Evolutionary conservation across 176 grass and related monocot species (phyloP).

Genomic region (Themeda triandra): DNA sequence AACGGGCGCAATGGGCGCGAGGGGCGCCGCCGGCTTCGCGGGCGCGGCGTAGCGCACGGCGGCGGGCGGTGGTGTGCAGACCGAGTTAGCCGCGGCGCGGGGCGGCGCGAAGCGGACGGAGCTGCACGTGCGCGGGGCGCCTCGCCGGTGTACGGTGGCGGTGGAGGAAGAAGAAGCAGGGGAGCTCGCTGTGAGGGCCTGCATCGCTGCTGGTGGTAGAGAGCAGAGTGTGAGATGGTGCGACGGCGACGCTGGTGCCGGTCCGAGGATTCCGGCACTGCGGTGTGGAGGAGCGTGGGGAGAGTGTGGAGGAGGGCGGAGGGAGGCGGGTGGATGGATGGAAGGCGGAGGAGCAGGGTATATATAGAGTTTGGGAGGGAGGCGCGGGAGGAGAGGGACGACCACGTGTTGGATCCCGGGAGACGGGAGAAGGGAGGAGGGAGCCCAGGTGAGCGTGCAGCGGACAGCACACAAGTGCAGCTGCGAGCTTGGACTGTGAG

Average conservation of each 20-base stretch:
- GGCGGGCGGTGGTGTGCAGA: not conserved
- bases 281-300: not conserved
- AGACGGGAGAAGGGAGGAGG: not conserved
- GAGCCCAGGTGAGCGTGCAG: not conserved
- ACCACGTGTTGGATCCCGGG: slow-evolving; percentile 41
- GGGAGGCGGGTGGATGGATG: not conserved
- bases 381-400: not conserved
- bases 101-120: not conserved
- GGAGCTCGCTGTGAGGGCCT: slow-evolving; percentile 7
- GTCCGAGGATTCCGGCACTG: not conserved
- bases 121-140: not conserved
- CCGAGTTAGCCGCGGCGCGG: not conserved
- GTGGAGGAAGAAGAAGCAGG: not conserved
- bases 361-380: slow-evolving; percentile 32
- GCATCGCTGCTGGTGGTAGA: slow-evolving; percentile 6
- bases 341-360: not conserved
- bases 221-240: too few species aligned
- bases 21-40: not conserved
- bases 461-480: not conserved
- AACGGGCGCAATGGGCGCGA: not conserved
- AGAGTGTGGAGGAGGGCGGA: not conserved
- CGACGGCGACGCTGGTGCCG: too few species aligned
- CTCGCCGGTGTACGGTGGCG: not conserved
- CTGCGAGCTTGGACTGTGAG: not conserved
- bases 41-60: not conserved